Evolutionary conservation across 192 early-diverging fungal species (phyloP), one percentile per base, ranked within the genome.

Genomic region (Globomyces pollinis-pini): DNA sequence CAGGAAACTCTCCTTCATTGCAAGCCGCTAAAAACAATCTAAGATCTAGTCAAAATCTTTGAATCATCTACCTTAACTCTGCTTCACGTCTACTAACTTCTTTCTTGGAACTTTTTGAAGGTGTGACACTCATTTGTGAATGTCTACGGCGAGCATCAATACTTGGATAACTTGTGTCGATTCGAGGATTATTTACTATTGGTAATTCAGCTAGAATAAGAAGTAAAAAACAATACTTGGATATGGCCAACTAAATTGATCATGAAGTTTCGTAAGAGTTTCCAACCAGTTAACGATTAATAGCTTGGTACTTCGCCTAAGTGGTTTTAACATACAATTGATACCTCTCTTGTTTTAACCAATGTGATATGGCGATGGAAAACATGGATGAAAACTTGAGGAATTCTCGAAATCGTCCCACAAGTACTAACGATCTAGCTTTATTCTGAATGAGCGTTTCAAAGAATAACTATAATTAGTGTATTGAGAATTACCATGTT

Each of bases 201-300:
- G n/a, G n/a, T n/a, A n/a, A n/a, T n/a, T n/a, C n/a, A n/a, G n/a
- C n/a, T n/a, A n/a, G n/a, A n/a, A n/a, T n/a, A n/a, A n/a, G n/a
- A n/a, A n/a, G n/a, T n/a, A n/a, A n/a, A n/a, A n/a, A n/a, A n/a
- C n/a, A n/a, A n/a, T 42, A 72, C 65, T 52, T 20, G 69, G 73
- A 54, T 39, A 72, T 1, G 49, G 38, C 63, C 60, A 63, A 3
- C 26, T 50, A 60, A 72, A 75, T 38, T 75, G 73, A 6, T 72
- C 63, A 41, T 75, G 73, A 35, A 69, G 16, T 2, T 33, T 21
- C 11, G 39, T 21, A 34, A 75, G 60, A 0, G 61, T 66, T 11
- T 21, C 11, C 24, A 30, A n/a, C 64, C 59, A 63, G 28, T 36
- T 53, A 35, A 53, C 49, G 28, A 39, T 59, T 33, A 21, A 31